These are phyloP conservation scores for Peronospora destructor DNA, from an alignment of 352 stramenopile species.

Conservation along the genomic window DNA sequence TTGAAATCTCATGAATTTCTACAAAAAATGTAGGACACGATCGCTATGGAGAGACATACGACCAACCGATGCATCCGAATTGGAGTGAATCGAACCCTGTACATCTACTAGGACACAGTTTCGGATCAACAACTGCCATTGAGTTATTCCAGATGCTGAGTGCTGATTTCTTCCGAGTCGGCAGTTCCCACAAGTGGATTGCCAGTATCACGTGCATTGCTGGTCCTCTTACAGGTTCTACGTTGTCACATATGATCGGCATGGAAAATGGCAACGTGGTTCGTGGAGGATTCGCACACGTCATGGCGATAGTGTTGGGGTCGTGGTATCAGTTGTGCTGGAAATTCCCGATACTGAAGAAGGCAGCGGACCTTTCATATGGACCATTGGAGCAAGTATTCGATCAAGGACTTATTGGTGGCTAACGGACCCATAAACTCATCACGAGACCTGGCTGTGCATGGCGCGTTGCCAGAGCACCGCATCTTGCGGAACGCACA, in stretches of 20 bases:
- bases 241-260: slow-evolving; percentile 43
- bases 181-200: slow-evolving; percentile 47
- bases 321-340: slow-evolving; percentile 38
- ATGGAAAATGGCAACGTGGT: slow-evolving; percentile 34
- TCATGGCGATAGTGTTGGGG: slow-evolving; percentile 31
- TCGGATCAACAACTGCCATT: slow-evolving; percentile 57
- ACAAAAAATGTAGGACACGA: slow-evolving; percentile 35
- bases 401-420: slow-evolving; percentile 30
- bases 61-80: slow-evolving; percentile 21
- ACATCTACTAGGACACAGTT: slow-evolving; percentile 57
- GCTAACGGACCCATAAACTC: slow-evolving; percentile 29
- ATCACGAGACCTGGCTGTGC: slow-evolving; percentile 42
- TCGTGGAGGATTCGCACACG: slow-evolving; percentile 30
- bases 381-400: slow-evolving; percentile 43
- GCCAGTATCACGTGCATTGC: slow-evolving; percentile 54
- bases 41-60: slow-evolving; percentile 41
- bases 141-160: slow-evolving; percentile 63
- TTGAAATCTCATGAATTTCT: no score
- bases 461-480: slow-evolving; percentile 40
- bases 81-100: slow-evolving; percentile 52
- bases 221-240: slow-evolving; percentile 48
- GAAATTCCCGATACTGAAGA: slow-evolving; percentile 37
- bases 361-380: slow-evolving; percentile 47
- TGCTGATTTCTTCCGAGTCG: slow-evolving; percentile 47
- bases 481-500: slow-evolving; percentile 43